A percentile compares a stretch with the other conserved stretches of the same genome.
These are phyloP conservation scores for Aspergillus homomorphus DNA, from an alignment of 495 filamentous ascomycete genomes.

Conservation along the genomic window DNA sequence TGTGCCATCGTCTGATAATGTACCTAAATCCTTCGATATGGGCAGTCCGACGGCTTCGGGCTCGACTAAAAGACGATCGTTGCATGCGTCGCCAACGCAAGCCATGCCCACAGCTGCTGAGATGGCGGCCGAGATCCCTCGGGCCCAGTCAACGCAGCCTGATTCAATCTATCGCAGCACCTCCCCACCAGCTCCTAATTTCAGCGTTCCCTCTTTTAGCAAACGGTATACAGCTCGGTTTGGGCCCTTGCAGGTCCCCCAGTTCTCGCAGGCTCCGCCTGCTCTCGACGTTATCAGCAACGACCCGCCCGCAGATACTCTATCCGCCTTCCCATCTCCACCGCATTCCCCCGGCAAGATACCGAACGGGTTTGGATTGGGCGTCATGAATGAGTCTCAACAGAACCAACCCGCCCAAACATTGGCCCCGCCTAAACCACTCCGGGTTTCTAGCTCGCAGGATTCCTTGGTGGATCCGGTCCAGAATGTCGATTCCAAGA, in stretches of 20 bases:
- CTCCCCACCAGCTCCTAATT: slow-evolving; percentile 47
- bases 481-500: slow-evolving; percentile 9
- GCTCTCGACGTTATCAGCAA: slow-evolving; percentile 16
- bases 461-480: slow-evolving; percentile 27
- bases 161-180: slow-evolving; percentile 31
- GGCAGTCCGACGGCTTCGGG: slow-evolving; percentile 27
- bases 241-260: slow-evolving; percentile 16
- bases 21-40: not conserved
- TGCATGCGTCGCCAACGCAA: slow-evolving; percentile 17
- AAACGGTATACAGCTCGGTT: slow-evolving; percentile 36
- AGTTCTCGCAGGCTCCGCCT: slow-evolving; percentile 19
- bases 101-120: slow-evolving; percentile 11
- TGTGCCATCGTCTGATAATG: slow-evolving; percentile 12
- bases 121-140: slow-evolving; percentile 16
- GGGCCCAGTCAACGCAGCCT: slow-evolving; percentile 29
- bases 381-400: slow-evolving; percentile 23
- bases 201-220: slow-evolving; percentile 51
- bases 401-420: slow-evolving; percentile 4
- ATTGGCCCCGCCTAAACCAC: slow-evolving; percentile 13
- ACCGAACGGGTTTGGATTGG: slow-evolving; percentile 22
- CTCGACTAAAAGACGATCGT: slow-evolving; percentile 28
- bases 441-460: slow-evolving; percentile 37
- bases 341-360: slow-evolving; percentile 41
- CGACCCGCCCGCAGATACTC: slow-evolving; percentile 19
- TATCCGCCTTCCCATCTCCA: slow-evolving; percentile 34